phyloP scores from a whole-genome alignment of 805 yeast genomes.

The Diddensiella santjacobensis region DNA sequence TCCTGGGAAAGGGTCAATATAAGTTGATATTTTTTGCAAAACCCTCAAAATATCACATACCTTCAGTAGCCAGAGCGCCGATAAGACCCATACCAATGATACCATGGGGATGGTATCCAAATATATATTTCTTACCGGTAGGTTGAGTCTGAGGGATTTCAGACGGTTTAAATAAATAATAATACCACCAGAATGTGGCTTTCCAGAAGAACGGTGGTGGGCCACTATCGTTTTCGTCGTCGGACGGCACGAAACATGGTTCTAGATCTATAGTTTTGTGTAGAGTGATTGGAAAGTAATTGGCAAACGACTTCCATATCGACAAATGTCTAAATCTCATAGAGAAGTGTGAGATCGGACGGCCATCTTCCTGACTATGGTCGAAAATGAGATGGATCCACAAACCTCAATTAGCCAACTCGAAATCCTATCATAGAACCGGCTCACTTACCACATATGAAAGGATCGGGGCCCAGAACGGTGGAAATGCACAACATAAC shows the following conservation, averaged over 20 bases:
- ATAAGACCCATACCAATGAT: slow-evolving; percentile 88
- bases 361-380: slow-evolving; percentile 73
- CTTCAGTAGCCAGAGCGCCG: slow-evolving; percentile 80
- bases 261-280: slow-evolving; percentile 64
- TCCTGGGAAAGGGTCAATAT: background rate
- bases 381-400: slow-evolving; percentile 51
- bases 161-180: slow-evolving; percentile 10
- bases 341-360: slow-evolving; percentile 54
- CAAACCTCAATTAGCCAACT: background rate
- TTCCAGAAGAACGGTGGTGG: slow-evolving; percentile 15
- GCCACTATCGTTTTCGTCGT: slow-evolving; percentile 1
- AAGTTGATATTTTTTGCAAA: too few species aligned
- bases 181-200: slow-evolving; percentile 24
- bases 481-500: slow-evolving; percentile 52
- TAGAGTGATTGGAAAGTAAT: slow-evolving; percentile 74
- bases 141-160: slow-evolving; percentile 45
- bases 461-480: slow-evolving; percentile 63
- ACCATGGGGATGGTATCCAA: slow-evolving; percentile 96
- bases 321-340: slow-evolving; percentile 50
- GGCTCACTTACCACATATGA: slow-evolving; percentile 48
- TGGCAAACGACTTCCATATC: slow-evolving; percentile 68
- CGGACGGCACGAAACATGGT: slow-evolving; percentile 48
- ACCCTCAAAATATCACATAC: too few species aligned
- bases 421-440: background rate
- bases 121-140: slow-evolving; percentile 56